A percentile compares a stretch with the other conserved stretches of the same genome.
phyloP scores from a whole-genome alignment of 805 yeast species.

The Wickerhamiella dianesei region DNA sequence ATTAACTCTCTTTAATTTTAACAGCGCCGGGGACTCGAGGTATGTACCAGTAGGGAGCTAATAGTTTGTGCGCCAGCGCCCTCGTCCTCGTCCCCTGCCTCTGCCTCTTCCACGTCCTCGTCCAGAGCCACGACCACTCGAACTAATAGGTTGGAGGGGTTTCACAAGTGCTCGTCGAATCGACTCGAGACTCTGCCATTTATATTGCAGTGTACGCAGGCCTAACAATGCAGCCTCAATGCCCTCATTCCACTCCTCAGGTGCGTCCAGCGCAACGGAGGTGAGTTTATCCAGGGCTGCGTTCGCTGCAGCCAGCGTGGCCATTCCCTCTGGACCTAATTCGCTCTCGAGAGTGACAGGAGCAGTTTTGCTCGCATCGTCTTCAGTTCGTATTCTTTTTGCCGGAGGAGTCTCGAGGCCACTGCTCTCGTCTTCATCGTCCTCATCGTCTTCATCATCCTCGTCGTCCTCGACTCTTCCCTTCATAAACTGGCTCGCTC shows the following conservation, averaged over 20 bases:
- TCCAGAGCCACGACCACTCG: conserved; percentile 1
- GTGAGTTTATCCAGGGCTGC: conserved; percentile 10
- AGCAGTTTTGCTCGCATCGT: neutral
- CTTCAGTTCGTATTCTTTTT: neutral
- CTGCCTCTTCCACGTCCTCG: conserved; percentile 15
- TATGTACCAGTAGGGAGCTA: neutral
- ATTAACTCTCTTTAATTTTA: no score
- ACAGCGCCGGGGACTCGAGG: no score
- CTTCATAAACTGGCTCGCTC: neutral
- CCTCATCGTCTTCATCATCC: neutral
- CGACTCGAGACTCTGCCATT: conserved; percentile 13
- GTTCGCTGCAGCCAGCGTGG: conserved; percentile 2
- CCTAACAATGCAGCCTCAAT: conserved; percentile 9
- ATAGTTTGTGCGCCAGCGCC: conserved; percentile 9
- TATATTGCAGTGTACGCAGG: conserved; percentile 10
- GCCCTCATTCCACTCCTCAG: conserved; percentile 10
- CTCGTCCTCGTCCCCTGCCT: conserved; percentile 17
- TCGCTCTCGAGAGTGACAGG: conserved; percentile 2
- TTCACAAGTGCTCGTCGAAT: conserved; percentile 5
- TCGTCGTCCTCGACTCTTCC: neutral
- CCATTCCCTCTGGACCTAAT: conserved; percentile 5
- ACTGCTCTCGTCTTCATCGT: neutral
- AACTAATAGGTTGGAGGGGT: neutral
- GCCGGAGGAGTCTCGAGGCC: conserved; percentile 1
- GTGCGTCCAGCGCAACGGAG: conserved; percentile 10